Percentiles rank a stretch among this genome's conserved stretches.
These are phyloP conservation scores for Protomyces inouyei DNA, from an alignment of 1,139 yeast species.

Conservation along the genomic window DNA sequence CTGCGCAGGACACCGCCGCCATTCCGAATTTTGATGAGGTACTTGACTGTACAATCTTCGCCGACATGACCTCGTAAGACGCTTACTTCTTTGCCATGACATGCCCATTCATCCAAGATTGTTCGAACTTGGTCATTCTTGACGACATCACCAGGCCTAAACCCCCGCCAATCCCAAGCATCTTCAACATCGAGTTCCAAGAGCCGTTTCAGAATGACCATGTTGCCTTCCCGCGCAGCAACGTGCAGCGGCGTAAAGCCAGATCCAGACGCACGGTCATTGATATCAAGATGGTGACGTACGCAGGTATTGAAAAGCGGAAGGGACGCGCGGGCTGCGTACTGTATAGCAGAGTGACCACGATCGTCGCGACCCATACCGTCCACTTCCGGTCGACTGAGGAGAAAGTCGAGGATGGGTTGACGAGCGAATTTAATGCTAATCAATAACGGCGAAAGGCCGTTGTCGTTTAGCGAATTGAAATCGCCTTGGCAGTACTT, in stretches of 20 bases:
- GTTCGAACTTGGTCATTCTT: slow-evolving; percentile 47
- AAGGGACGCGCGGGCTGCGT: slow-evolving; percentile 19
- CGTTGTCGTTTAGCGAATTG: slow-evolving; percentile 57
- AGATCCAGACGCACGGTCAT: slow-evolving; percentile 31
- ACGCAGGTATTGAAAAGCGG: slow-evolving; percentile 17
- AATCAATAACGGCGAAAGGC: slow-evolving; percentile 64
- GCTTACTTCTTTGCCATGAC: slow-evolving; percentile 13
- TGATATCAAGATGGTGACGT: slow-evolving; percentile 31
- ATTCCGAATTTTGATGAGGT: slow-evolving; percentile 9
- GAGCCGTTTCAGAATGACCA: slow-evolving; percentile 13
- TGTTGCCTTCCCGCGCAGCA: slow-evolving; percentile 25
- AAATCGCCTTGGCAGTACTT: slow-evolving; percentile 47
- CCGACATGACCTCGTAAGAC: slow-evolving; percentile 20
- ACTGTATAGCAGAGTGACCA: slow-evolving; percentile 32
- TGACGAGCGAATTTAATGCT: slow-evolving; percentile 65
- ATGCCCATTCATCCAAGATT: slow-evolving; percentile 42
- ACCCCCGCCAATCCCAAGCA: slow-evolving; percentile 26
- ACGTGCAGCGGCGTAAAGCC: slow-evolving; percentile 40
- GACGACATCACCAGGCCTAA: slow-evolving; percentile 48
- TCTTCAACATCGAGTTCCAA: slow-evolving; percentile 19
- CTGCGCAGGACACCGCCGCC: slow-evolving; percentile 20
- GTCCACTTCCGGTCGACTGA: slow-evolving; percentile 36
- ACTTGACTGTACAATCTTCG: slow-evolving; percentile 24
- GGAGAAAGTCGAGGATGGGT: slow-evolving; percentile 50
- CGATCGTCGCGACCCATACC: slow-evolving; percentile 33